Percentiles rank a stretch among this genome's conserved stretches.
phyloP scores from a whole-genome alignment of 2,329 filamentous ascomycete species.

The Ascochyta lentis region DNA sequence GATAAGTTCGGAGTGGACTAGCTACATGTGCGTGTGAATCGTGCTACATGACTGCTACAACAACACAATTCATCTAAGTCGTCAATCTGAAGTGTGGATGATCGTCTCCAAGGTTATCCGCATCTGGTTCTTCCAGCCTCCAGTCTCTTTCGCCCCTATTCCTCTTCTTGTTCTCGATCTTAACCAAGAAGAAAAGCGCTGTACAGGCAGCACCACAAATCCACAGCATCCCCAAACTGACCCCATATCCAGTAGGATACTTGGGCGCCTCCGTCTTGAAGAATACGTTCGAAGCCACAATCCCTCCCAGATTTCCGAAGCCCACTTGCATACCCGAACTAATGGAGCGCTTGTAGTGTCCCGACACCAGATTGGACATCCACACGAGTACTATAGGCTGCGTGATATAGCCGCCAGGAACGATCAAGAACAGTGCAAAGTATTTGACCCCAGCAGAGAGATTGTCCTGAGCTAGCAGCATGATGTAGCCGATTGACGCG shows the following conservation, averaged over 20 bases:
- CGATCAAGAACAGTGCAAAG: slow-evolving; percentile 63
- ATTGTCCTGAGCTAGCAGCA: slow-evolving; percentile 57
- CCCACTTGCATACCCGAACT: slow-evolving; percentile 56
- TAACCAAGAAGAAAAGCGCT: slow-evolving; percentile 50
- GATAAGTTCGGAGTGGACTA: no score
- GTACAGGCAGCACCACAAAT: slow-evolving; percentile 55
- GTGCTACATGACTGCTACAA: no score
- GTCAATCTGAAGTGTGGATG: slow-evolving; percentile 59
- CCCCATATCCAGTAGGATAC: slow-evolving; percentile 59
- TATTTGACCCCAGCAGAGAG: slow-evolving; percentile 58
- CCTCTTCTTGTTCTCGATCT: slow-evolving; percentile 57
- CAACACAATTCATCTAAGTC: slow-evolving; percentile 18
- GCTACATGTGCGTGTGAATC: no score
- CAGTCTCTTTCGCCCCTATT: slow-evolving; percentile 56
- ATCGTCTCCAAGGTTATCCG: slow-evolving; percentile 60
- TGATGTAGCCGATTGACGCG: slow-evolving; percentile 61
- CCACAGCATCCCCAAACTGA: slow-evolving; percentile 58
- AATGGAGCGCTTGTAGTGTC: slow-evolving; percentile 64
- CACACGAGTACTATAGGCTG: slow-evolving; percentile 64
- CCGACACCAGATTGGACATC: slow-evolving; percentile 64
- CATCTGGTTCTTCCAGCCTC: slow-evolving; percentile 51
- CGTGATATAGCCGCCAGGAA: slow-evolving; percentile 61
- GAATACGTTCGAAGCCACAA: slow-evolving; percentile 60
- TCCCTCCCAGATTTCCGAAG: slow-evolving; percentile 59
- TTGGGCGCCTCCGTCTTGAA: slow-evolving; percentile 53